phyloP scores from a whole-genome alignment of 768 basidiomycete species.

The Sporobolomyces phaffii region DNA sequence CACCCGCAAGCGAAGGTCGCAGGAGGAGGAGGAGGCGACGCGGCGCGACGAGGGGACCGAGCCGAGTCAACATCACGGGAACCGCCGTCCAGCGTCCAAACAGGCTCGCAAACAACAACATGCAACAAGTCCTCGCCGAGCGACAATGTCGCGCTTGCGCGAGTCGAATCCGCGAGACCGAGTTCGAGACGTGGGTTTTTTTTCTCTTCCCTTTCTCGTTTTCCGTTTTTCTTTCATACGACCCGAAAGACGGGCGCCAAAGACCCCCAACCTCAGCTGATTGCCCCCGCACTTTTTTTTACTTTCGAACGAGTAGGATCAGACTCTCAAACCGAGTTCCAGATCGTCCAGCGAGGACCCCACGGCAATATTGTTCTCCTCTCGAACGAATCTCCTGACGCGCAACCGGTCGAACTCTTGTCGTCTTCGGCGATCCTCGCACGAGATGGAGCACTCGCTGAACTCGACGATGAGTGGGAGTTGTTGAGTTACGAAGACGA shows the following conservation, averaged over 20 bases:
- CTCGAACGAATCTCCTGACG: not conserved
- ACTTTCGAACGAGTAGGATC: not conserved
- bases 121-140: not conserved
- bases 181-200: not conserved
- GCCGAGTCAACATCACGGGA: too few species aligned
- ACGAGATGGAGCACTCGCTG: not conserved
- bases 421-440: not conserved
- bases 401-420: not conserved
- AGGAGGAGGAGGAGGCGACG: too few species aligned
- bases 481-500: conserved; percentile 3
- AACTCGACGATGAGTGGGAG: conserved; percentile 17
- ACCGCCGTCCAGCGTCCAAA: not conserved
- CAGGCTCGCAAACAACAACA: not conserved
- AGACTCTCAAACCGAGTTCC: conserved; percentile 2
- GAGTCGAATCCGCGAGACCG: not conserved
- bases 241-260: too few species aligned
- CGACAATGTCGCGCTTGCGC: not conserved
- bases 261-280: too few species aligned
- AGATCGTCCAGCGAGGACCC: not conserved
- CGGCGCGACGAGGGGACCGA: too few species aligned
- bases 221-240: too few species aligned
- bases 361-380: not conserved
- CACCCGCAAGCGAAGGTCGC: too few species aligned
- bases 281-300: not conserved
- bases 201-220: too few species aligned